Conservation (phyloP, 768 basidiomycete genomes). For the Lyophyllum decastes region DNA sequence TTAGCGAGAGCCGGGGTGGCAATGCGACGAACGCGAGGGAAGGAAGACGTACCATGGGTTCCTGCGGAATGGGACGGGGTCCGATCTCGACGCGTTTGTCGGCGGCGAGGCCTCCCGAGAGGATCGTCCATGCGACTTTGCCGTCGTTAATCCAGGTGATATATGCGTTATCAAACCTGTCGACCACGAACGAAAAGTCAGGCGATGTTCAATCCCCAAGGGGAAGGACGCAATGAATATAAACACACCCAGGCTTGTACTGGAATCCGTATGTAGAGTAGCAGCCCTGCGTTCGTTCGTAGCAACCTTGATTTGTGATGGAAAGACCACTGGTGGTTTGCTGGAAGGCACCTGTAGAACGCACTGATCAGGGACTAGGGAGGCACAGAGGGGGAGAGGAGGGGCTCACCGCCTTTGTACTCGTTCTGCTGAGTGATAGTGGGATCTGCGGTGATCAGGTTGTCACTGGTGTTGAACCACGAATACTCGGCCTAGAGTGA, state of each 20-base stretch:
- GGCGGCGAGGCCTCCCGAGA: conserved; percentile 45
- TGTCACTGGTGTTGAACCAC: conserved; percentile 55
- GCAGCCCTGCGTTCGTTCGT: conserved; percentile 42
- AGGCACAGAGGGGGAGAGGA: conserved; percentile 45
- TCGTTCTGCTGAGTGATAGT: conserved; percentile 49
- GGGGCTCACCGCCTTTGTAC: conserved; percentile 55
- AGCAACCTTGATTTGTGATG: conserved; percentile 63
- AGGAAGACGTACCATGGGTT: conserved; percentile 66
- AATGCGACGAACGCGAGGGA: too few species aligned
- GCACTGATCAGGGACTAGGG: neutral
- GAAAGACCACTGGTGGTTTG: conserved; percentile 74
- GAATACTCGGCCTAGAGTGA: conserved; percentile 55
- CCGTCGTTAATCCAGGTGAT: conserved; percentile 65
- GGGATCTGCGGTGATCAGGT: conserved; percentile 49
- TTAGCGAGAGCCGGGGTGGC: too few species aligned
- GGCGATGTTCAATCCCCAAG: conserved; percentile 8
- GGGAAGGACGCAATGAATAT: conserved; percentile 15
- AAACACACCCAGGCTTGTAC: conserved; percentile 47
- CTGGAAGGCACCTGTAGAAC: conserved; percentile 54
- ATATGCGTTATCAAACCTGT: conserved; percentile 47
- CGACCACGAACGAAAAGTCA: conserved; percentile 25
- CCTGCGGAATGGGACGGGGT: conserved; percentile 61
- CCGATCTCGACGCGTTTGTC: conserved; percentile 56
- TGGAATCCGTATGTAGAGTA: conserved; percentile 45
- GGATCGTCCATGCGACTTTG: conserved; percentile 54